Evolutionary conservation across 2,329 filamentous ascomycete genomes (phyloP), one percentile per base, ranked within the genome.

Genomic region (Geosmithia putterillii): DNA sequence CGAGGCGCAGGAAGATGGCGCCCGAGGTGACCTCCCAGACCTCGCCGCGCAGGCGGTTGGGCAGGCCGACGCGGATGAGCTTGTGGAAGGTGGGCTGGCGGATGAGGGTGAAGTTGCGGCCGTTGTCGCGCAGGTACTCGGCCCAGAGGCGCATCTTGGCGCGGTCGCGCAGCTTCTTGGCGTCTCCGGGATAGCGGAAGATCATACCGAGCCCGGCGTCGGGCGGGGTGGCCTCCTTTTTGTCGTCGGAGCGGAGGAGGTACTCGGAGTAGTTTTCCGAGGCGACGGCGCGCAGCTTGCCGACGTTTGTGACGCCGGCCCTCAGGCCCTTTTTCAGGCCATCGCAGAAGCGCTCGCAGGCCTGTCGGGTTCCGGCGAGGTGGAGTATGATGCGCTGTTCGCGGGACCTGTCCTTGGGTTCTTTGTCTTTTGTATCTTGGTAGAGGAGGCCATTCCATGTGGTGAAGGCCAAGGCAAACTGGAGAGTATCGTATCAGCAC

Each of bases 91-190:
- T 96, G 3, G 92, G 90, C 58, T 98, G 92, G 45, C 92, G 84
- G 46, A 98, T 83, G 42, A 98, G 67, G 1, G 89, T 96, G 43
- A 84, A 77, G 62, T 95, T 96, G 45, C 92, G 81, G 42, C 92
- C 92, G 57, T 96, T 96, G 58, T 96, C 92, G 59, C 86, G 76
- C 47, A 98, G 71, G 60, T 98, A 98, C 63, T 98, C 92, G 45
- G 86, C 87, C 92, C 92, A 98, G 36, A 98, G 66, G 39, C 92
- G 76, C 84, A 98, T 96, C 69, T 98, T 98, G 57, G 90, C 94
- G 45, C 88, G 76, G 60, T 98, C 92, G 52, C 92, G 77, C 46
- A 96, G 73, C 64, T 96, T 96, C 57, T 89, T 86, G 34, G 89
- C 78, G 65, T 98, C 94, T 45, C 92, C 92, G 2, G 92, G 92